phyloP scores from a whole-genome alignment of 2,329 filamentous ascomycete genomes.

The Trichophyton mentagrophytes region DNA sequence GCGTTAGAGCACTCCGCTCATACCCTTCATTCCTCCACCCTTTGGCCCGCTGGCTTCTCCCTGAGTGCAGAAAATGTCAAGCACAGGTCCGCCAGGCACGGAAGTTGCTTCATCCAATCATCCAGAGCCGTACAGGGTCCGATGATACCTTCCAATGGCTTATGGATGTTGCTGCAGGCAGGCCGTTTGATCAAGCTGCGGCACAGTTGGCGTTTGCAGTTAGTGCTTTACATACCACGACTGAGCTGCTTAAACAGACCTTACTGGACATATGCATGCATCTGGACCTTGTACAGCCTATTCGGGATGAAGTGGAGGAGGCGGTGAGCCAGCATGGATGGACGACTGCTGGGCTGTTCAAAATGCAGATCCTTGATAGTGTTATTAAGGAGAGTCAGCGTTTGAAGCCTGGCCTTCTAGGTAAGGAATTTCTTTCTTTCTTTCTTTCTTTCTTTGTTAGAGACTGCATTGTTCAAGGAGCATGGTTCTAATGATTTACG shows the following conservation, averaged over 20 bases:
- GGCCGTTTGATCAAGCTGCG: conserved; percentile 13
- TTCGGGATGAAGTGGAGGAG: conserved; percentile 16
- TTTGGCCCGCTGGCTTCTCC: conserved; percentile 11
- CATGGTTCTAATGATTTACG: not conserved
- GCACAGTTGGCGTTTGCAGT: conserved; percentile 16
- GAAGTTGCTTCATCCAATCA: conserved; percentile 12
- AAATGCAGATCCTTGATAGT: conserved; percentile 33
- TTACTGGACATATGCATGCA: conserved; percentile 14
- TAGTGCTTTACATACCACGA: conserved; percentile 16
- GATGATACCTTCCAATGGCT: conserved; percentile 18
- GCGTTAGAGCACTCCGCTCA: conserved; percentile 13
- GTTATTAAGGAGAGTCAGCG: conserved; percentile 31
- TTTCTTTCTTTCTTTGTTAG: not conserved
- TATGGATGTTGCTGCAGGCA: conserved; percentile 16
- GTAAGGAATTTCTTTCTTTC: not conserved
- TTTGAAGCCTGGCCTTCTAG: conserved; percentile 16
- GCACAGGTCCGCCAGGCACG: conserved; percentile 8
- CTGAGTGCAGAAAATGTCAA: conserved; percentile 9
- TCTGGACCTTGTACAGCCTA: conserved; percentile 7
- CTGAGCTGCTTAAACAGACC: conserved; percentile 16
- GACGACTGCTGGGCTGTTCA: conserved; percentile 28
- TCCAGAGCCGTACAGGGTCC: conserved; percentile 7
- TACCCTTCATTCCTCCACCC: conserved; percentile 8
- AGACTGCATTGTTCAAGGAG: too few relatives aligned
- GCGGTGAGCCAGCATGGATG: conserved; percentile 18